Evolutionary conservation across 2,329 filamentous ascomycete species (phyloP), one percentile per base, ranked within the genome.

Genomic region (Calonectria montana): DNA sequence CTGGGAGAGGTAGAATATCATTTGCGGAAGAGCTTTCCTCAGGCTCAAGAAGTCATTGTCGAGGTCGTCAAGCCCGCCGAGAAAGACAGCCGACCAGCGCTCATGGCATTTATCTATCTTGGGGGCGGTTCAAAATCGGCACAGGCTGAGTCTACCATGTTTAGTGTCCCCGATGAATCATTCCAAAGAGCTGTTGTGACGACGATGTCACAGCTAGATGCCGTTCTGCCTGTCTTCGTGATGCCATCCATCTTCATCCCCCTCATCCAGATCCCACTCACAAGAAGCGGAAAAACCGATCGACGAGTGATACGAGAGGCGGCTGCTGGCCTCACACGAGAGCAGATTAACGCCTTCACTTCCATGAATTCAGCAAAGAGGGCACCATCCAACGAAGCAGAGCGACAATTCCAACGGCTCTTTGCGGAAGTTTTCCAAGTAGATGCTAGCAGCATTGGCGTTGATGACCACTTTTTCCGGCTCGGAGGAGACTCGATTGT

Each of bases 401-500:
- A 45, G 43, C 43, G 25, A 47, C 53, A 16, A 31, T 25, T 69
- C 4, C 63, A 69, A 23, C 55, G 39, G 18, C 35, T 72, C 5
- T 73, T 69, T 63, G 21, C 39, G 2, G 31, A 69, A 9, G 41
- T 67, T 2, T 41, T 73, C 6, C 31, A 62, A 23, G 43, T 73
- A 2, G 72, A 70, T 1, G 7, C 16, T 12, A 21, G 8, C 6
- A 31, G 5, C 18, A 72, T 73, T 23, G 69, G 72, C 2, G 53
- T 73, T 3, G 66, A 72, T 25, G 69, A 73, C 18, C 65, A 31
- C 25, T 72, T 73, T 37, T 73, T 73, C 63, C 62, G 62, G 27
- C 57, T 73, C 3, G 72, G 72, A n/a, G 72, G 72, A 2, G 69
- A 73, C 55, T 73, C 72, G 23, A 21, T 73, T 2, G 53, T 53